Conservation (phyloP, 73 alveolate genomes). For the Durusdinium trenchii region DNA sequence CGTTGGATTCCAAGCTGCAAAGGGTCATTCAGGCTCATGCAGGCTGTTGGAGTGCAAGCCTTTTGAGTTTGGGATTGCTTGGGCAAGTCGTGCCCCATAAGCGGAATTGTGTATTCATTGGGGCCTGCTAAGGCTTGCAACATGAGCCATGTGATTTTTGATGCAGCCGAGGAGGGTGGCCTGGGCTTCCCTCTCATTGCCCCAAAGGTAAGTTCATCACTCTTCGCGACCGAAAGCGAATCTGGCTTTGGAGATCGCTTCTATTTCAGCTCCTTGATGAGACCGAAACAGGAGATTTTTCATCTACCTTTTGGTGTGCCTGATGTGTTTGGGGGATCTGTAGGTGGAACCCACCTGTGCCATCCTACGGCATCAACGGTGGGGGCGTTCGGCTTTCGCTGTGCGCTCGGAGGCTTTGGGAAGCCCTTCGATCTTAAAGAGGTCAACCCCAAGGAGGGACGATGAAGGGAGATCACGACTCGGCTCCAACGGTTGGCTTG, state of each 20-base stretch:
- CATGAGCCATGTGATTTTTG: background rate
- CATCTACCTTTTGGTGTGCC: background rate
- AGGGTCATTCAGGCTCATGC: background rate
- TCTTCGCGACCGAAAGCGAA: constrained; percentile 35
- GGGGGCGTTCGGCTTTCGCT: background rate
- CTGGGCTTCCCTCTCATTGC: constrained; percentile 62
- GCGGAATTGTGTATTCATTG: background rate
- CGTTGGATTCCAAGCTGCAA: constrained; percentile 5
- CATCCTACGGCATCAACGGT: background rate
- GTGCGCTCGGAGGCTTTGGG: constrained; percentile 77
- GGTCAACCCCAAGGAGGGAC: constrained; percentile 51
- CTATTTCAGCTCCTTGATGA: constrained; percentile 59
- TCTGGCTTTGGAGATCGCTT: constrained; percentile 87
- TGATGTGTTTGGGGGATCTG: background rate
- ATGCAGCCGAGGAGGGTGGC: constrained; percentile 59
- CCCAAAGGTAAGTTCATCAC: constrained; percentile 26
- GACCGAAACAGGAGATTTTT: background rate
- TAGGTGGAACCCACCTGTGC: background rate
- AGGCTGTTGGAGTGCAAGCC: background rate
- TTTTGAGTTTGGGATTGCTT: background rate
- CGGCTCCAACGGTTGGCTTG: too few relatives aligned
- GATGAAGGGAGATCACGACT: background rate
- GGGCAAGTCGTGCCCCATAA: too few relatives aligned
- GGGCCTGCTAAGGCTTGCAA: background rate
- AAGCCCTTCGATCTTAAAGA: constrained; percentile 79